Base-by-base conservation (phyloP, 768 basidiomycete genomes). In the Tephrocybe rancida region DNA sequence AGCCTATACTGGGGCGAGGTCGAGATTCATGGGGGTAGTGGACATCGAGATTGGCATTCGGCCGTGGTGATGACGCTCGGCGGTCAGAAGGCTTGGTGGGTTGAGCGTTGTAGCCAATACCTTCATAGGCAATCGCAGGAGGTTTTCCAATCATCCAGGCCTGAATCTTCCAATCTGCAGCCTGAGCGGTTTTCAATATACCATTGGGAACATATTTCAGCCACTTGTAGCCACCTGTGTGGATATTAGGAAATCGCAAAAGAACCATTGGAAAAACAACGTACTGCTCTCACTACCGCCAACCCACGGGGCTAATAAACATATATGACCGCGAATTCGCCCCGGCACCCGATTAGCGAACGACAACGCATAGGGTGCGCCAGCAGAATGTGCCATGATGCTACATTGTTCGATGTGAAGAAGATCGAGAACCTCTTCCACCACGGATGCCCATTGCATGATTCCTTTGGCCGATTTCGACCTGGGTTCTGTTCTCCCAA, bases 121-220 rank as follows among this genome's bases (percentile, higher is more conserved):
- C 93, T 61, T 91, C 82, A 62, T 86, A 93, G 1, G 88, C 79
- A 37, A 93, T 77, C 1, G 87, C 86, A 9, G 95, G 95, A 16
- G 93, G 92, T 64, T 98, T 98, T 58, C 96, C 97, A 26, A 99
- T 83, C 87, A 92, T 92, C 92, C 95, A 98, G 0, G 92, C 90
- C 64, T 97, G 94, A 41, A 98, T 77, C 69, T 90, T 93, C 95
- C 95, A 98, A 65, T 99, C 96, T 0, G 96, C 96, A 3, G 94
- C 92, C 68, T 96, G 95, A 0, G 95, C 96, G 0, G 95, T 95
- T 74, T 91, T 94, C 58, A 99, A 77, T 34, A 99, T 84, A 25
- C 90, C 86, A 55, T 90, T 92, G 0, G 96, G 96, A 5, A 99
- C 90, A 66, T 95, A 98, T 70, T 95, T 96, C 48, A 99, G 80